These are phyloP conservation scores for Trifolium pratense DNA, from an alignment of 306 rosid genomes.

Conservation along the genomic window DNA sequence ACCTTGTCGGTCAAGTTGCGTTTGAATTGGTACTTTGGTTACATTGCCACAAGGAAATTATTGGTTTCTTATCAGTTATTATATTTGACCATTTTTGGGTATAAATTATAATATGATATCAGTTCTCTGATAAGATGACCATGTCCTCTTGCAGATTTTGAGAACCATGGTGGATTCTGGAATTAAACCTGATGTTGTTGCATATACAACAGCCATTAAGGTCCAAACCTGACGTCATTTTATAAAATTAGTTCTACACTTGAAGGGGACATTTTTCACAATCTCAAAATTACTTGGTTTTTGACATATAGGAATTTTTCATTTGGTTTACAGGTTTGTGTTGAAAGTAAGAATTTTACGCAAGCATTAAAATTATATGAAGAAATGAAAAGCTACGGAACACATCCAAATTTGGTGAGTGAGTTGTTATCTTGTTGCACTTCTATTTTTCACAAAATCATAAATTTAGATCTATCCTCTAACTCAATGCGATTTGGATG, in stretches of 20 bases:
- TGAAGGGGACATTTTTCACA: slow-evolving; percentile 19
- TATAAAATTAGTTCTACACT: slow-evolving; percentile 21
- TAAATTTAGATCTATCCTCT: slow-evolving; percentile 24
- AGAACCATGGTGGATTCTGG: slow-evolving; percentile 71
- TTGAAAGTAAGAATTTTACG: slow-evolving; percentile 66
- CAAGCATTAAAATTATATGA: slow-evolving; percentile 67
- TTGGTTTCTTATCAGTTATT: slow-evolving; percentile 12
- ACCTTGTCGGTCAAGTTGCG: slow-evolving; percentile 37
- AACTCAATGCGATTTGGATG: slow-evolving; percentile 32
- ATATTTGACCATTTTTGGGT: slow-evolving; percentile 15
- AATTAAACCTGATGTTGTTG: slow-evolving; percentile 80
- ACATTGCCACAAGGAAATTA: not conserved
- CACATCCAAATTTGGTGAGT: slow-evolving; percentile 85
- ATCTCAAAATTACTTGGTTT: slow-evolving; percentile 22
- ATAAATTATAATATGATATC: not conserved
- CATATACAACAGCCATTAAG: slow-evolving; percentile 91
- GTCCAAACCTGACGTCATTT: slow-evolving; percentile 51
- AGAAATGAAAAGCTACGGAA: slow-evolving; percentile 77
- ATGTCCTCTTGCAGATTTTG: slow-evolving; percentile 71
- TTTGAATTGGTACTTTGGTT: slow-evolving; percentile 36
- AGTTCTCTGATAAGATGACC: slow-evolving; percentile 46
- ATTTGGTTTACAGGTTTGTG: slow-evolving; percentile 74
- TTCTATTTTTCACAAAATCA: slow-evolving; percentile 40
- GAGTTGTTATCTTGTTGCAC: slow-evolving; percentile 28
- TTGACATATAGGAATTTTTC: slow-evolving; percentile 35